Conservation (phyloP, 1,139 yeast species). For the Taphrina wiesneri region DNA sequence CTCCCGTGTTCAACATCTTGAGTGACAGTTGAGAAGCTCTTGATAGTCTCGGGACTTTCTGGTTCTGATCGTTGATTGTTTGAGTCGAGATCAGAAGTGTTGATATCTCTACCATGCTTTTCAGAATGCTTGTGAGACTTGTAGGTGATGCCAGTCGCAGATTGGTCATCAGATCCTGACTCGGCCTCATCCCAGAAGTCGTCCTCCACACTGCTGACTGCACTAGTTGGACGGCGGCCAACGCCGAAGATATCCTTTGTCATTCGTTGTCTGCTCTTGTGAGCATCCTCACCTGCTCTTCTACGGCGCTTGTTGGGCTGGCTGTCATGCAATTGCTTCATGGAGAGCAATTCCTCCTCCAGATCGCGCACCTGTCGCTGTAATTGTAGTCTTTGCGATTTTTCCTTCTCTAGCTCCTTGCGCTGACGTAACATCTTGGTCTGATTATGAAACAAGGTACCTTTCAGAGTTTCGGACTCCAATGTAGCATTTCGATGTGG, state of each 20-base stretch:
- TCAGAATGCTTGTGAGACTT: neutral
- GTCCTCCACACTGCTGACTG: constrained; percentile 36
- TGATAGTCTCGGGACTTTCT: neutral
- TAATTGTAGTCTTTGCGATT: constrained; percentile 46
- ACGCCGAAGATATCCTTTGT: neutral
- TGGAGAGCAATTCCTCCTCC: constrained; percentile 40
- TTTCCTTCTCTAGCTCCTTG: constrained; percentile 44
- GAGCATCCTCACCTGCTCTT: neutral
- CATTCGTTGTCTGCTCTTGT: neutral
- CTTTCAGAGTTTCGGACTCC: constrained; percentile 67
- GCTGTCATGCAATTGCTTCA: constrained; percentile 20
- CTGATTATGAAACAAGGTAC: constrained; percentile 68
- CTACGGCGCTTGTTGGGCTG: constrained; percentile 11
- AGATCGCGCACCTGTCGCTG: constrained; percentile 42
- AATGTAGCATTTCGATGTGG: constrained; percentile 57
- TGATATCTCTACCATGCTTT: too few species aligned
- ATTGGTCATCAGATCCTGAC: neutral
- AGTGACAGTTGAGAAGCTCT: neutral
- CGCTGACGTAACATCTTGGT: constrained; percentile 46
- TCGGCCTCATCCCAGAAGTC: constrained; percentile 5
- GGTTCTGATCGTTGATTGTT: neutral
- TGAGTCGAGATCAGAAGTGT: neutral
- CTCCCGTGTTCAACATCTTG: neutral
- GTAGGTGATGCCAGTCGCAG: neutral
- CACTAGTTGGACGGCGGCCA: constrained; percentile 2